Percentiles rank a stretch among this genome's conserved stretches.
phyloP scores from a whole-genome alignment of 495 filamentous ascomycete species.

The Niebla homalea region DNA sequence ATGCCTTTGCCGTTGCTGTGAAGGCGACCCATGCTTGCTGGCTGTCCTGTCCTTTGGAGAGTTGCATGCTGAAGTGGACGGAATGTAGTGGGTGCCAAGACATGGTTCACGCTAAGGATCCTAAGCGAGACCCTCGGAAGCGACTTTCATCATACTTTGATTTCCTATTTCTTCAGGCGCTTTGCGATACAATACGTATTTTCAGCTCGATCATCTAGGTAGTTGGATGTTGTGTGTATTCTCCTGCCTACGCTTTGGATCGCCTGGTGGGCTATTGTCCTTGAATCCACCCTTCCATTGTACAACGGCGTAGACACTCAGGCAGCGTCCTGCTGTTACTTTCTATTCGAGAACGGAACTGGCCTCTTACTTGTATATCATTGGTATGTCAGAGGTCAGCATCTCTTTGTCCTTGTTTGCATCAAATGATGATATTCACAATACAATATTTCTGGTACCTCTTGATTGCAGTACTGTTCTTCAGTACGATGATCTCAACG shows the following conservation, averaged over 20 bases:
- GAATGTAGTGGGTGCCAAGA: slow-evolving; percentile 13
- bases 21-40: slow-evolving; percentile 83
- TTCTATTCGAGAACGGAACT: neutral
- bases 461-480: slow-evolving; percentile 43
- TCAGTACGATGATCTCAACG: slow-evolving; percentile 45
- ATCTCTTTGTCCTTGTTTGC: slow-evolving; percentile 1
- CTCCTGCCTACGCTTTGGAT: too few relatives aligned
- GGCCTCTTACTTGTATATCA: too few relatives aligned
- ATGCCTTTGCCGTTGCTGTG: slow-evolving; percentile 99
- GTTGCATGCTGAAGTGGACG: neutral
- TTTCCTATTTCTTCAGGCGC: too few relatives aligned
- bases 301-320: neutral
- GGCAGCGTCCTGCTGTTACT: slow-evolving; percentile 5
- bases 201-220: neutral
- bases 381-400: slow-evolving; percentile 1
- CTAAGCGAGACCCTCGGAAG: slow-evolving; percentile 9
- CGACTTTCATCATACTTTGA: too few relatives aligned
- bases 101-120: neutral
- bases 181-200: neutral
- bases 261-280: neutral
- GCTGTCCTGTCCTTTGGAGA: slow-evolving; percentile 16
- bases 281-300: neutral
- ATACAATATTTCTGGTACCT: slow-evolving; percentile 48
- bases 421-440: slow-evolving; percentile 34
- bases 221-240: too few relatives aligned